phyloP scores from a whole-genome alignment of 306 rosid genomes.

The Heteromeles arbutifolia region DNA sequence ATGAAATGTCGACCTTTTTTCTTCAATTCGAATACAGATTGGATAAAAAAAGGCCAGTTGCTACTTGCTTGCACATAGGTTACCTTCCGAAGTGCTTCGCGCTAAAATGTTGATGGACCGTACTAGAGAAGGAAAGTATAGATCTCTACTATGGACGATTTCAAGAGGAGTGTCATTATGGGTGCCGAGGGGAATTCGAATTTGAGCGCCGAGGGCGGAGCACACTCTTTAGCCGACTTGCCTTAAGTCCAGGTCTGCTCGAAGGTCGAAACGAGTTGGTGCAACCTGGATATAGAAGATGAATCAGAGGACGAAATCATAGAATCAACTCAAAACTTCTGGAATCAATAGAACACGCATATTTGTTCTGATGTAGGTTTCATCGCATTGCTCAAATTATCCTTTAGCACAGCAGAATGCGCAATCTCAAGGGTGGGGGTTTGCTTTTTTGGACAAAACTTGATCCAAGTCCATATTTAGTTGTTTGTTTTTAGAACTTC shows the following conservation, averaged over 20 bases:
- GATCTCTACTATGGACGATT: too few relatives aligned
- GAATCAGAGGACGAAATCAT: background rate
- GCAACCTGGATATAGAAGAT: background rate
- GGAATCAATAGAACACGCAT: background rate
- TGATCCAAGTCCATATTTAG: background rate
- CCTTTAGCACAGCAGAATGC: background rate
- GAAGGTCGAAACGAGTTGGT: background rate
- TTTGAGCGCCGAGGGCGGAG: background rate
- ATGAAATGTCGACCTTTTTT: background rate
- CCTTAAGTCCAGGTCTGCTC: background rate
- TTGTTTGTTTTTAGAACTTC: background rate
- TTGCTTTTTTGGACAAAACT: background rate
- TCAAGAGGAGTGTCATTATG: too few relatives aligned
- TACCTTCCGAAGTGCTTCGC: too few relatives aligned
- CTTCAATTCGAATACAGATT: background rate
- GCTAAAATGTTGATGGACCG: too few relatives aligned
- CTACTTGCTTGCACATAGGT: background rate
- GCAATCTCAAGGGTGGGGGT: background rate
- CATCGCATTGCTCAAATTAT: background rate
- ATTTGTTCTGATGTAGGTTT: background rate
- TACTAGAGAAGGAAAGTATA: too few relatives aligned
- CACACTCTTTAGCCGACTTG: too few relatives aligned
- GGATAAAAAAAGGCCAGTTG: too few relatives aligned
- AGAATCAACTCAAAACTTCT: background rate
- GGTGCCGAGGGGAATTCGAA: background rate